Conservation (phyloP, 495 filamentous ascomycete genomes). For the Aspergillus egyptiacus region DNA sequence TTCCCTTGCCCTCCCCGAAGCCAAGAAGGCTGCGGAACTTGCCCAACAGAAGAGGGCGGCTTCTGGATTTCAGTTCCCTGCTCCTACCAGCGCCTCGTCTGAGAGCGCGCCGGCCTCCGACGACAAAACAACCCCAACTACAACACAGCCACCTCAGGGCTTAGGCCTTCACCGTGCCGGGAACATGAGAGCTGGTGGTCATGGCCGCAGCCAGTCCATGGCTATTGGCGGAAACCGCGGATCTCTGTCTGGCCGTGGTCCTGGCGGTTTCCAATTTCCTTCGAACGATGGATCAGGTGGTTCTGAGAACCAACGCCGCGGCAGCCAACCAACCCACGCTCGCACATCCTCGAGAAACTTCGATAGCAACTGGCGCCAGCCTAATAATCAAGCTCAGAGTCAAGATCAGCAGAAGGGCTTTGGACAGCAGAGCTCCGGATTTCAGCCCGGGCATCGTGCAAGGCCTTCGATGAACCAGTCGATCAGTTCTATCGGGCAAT, state of each 20-base stretch:
- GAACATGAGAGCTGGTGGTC: constrained; percentile 45
- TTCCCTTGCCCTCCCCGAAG: constrained; percentile 89
- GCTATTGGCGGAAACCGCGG: constrained; percentile 55
- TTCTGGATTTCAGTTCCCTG: constrained; percentile 90
- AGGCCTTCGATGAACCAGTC: constrained; percentile 83
- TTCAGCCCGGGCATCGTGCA: constrained; percentile 87
- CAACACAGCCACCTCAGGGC: constrained; percentile 36
- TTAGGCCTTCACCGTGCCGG: constrained; percentile 46
- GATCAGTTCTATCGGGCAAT: constrained; percentile 74
- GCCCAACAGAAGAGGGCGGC: constrained; percentile 96
- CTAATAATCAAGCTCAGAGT: constrained; percentile 55
- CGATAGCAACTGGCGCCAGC: constrained; percentile 96
- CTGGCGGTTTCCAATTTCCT: constrained; percentile 67
- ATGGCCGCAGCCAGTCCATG: constrained; percentile 67
- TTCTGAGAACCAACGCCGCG: constrained; percentile 65
- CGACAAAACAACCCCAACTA: constrained; percentile 32
- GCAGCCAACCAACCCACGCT: constrained; percentile 62
- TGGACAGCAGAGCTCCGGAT: constrained; percentile 57
- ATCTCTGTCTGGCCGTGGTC: constrained; percentile 50
- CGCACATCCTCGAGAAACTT: constrained; percentile 86
- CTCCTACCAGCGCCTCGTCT: constrained; percentile 54
- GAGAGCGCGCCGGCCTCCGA: constrained; percentile 39
- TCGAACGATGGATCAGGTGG: constrained; percentile 49
- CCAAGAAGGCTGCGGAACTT: constrained; percentile 94
- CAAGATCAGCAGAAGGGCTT: constrained; percentile 56